These are phyloP conservation scores for Penicillium steckii DNA, from an alignment of 495 filamentous ascomycete species.

Conservation along the genomic window DNA sequence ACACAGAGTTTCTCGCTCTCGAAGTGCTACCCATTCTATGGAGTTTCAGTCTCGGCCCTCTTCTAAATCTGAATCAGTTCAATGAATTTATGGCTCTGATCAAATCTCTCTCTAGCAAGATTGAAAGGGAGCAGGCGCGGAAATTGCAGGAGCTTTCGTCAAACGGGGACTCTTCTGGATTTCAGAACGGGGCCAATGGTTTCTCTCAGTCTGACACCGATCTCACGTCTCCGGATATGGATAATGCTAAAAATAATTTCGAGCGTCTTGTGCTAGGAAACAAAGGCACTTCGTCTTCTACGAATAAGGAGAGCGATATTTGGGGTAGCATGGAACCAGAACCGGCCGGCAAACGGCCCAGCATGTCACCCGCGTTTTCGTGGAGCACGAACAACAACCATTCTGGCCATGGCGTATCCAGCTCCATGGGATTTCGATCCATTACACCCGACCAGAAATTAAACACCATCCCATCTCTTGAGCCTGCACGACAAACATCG, in stretches of 20 bases:
- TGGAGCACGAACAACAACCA: slow-evolving; percentile 46
- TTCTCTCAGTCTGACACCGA: slow-evolving; percentile 24
- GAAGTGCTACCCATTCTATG: slow-evolving; percentile 88
- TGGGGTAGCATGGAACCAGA: slow-evolving; percentile 39
- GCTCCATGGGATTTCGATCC: slow-evolving; percentile 38
- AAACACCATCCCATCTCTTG: slow-evolving; percentile 48
- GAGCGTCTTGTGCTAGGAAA: slow-evolving; percentile 81
- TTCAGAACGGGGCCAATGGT: slow-evolving; percentile 30
- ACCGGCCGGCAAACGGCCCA: slow-evolving; percentile 23
- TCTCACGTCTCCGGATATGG: slow-evolving; percentile 27
- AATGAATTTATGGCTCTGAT: slow-evolving; percentile 84
- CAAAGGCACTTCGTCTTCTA: slow-evolving; percentile 19
- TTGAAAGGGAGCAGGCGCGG: slow-evolving; percentile 83
- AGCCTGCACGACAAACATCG: slow-evolving; percentile 37
- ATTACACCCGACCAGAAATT: slow-evolving; percentile 54
- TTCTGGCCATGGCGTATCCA: slow-evolving; percentile 17
- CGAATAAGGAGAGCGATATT: slow-evolving; percentile 33
- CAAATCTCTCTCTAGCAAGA: slow-evolving; percentile 70
- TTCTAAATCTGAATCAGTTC: slow-evolving; percentile 85
- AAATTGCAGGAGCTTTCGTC: slow-evolving; percentile 81
- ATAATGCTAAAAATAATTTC: slow-evolving; percentile 67
- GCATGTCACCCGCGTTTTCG: slow-evolving; percentile 41
- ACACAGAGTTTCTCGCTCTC: slow-evolving; percentile 90
- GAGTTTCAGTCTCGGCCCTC: slow-evolving; percentile 86
- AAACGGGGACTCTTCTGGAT: slow-evolving; percentile 41